Conservation (phyloP, 352 stramenopile species). For the Phytophthora pistaciae region DNA sequence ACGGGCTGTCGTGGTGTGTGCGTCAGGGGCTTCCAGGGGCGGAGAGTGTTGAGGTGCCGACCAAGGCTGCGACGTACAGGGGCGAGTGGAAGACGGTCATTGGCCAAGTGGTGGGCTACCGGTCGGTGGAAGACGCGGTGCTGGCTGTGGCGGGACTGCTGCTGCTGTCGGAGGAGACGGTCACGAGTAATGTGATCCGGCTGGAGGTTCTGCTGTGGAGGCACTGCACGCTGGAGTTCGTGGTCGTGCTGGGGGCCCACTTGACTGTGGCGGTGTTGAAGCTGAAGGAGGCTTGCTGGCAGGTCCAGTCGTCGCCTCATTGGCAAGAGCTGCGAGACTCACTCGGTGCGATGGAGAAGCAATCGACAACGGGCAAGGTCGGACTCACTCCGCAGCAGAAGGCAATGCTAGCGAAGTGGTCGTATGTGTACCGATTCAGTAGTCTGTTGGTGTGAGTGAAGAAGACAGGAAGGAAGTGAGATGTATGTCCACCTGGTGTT, state of each 20-base stretch:
- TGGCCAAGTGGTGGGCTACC: constrained; percentile 37
- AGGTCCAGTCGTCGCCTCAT: constrained; percentile 31
- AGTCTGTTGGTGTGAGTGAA: constrained; percentile 25
- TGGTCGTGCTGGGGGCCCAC: constrained; percentile 26
- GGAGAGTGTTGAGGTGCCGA: constrained; percentile 38
- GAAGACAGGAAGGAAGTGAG: not conserved
- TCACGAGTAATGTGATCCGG: constrained; percentile 22
- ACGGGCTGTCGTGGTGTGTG: constrained; percentile 47
- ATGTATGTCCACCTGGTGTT: not conserved
- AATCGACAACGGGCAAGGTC: constrained; percentile 3
- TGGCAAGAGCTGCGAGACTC: constrained; percentile 29
- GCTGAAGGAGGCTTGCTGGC: constrained; percentile 16
- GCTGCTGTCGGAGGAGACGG: constrained; percentile 25
- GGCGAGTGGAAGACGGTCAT: constrained; percentile 38
- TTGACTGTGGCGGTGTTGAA: constrained; percentile 24
- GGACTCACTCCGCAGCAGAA: constrained; percentile 35
- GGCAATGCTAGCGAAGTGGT: constrained; percentile 36
- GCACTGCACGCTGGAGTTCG: constrained; percentile 36
- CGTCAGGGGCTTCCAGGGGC: constrained; percentile 19
- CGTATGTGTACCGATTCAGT: constrained; percentile 22
- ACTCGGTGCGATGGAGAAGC: constrained; percentile 28
- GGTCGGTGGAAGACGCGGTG: constrained; percentile 31
- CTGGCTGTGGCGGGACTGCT: constrained; percentile 17
- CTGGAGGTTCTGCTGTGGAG: constrained; percentile 36
- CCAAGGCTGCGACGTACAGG: constrained; percentile 32